phyloP scores from a whole-genome alignment of 23 red algal species.

The Gracilaria gracilis region DNA sequence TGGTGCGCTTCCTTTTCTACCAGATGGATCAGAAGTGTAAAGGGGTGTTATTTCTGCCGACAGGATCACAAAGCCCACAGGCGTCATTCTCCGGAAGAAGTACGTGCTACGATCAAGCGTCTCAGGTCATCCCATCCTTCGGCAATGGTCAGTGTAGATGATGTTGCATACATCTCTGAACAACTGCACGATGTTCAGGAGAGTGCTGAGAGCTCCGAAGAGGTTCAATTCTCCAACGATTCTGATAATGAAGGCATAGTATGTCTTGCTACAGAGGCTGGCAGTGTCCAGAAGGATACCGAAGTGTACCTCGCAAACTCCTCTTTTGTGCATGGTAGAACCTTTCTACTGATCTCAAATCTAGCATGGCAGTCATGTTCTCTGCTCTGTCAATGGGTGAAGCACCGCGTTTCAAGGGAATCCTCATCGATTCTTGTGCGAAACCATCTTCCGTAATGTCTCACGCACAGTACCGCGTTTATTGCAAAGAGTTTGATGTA shows the following conservation, averaged over 20 bases:
- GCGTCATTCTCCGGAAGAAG: not conserved
- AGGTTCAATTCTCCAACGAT: too few species aligned
- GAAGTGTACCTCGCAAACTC: not conserved
- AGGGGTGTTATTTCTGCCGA: conserved; percentile 48
- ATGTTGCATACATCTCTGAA: not conserved
- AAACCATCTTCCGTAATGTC: not conserved
- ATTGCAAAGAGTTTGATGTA: conserved; percentile 42
- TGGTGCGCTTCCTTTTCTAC: not conserved
- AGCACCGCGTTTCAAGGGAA: too few species aligned
- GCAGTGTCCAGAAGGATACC: not conserved
- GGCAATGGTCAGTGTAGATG: conserved; percentile 7
- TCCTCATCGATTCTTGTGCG: too few species aligned
- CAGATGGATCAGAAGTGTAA: conserved; percentile 22
- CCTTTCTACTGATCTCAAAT: too few species aligned
- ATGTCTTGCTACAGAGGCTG: not conserved
- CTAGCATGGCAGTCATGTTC: too few species aligned
- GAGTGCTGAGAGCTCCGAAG: too few species aligned
- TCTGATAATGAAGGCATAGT: too few species aligned
- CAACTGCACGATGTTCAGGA: too few species aligned
- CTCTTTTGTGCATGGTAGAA: not conserved
- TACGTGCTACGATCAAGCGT: conserved; percentile 6
- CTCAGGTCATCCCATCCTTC: conserved; percentile 1
- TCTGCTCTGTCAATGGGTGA: too few species aligned
- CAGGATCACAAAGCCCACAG: conserved; percentile 20
- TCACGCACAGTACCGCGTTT: not conserved